Evolutionary conservation across 495 filamentous ascomycete species (phyloP), one percentile per base, ranked within the genome.

Genomic region (Neurospora cerealis): DNA sequence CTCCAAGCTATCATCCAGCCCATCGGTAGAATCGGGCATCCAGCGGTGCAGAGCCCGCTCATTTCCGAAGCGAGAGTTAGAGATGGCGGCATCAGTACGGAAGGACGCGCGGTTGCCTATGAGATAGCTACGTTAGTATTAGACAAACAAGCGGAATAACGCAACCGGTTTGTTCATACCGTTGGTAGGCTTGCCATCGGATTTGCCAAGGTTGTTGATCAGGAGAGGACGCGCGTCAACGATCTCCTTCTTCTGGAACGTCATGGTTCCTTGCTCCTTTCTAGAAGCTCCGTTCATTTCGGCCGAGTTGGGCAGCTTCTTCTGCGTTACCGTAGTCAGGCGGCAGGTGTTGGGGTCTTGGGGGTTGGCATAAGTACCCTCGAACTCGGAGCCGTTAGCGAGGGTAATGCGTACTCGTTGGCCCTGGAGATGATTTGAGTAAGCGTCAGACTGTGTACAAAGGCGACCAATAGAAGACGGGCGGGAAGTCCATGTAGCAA

Each of bases 71-170:
- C 90, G 87, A 73, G 89, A 87, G 69, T 91, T 91, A 10, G 96
- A 94, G 70, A 99, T 98, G 75, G 97, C 93, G 46, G 88, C 83
- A 81, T 99, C 96, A 1, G 94, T 98, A 73, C 91, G 90, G 84
- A 99, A 97, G 7, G 84, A 87, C 37, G 85, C 72, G 69, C 83
- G 75, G 83, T 81, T 79, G 42, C 83, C 85, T 86, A 40, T 1
- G 34, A 5, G 39, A 7, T 41, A n/a, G 37, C 21, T 7, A 36
- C 24, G 79, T 66, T 38, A 73, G 11, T 38, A 11, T 24, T 70
- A 32, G 71, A 60, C 36, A 17, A 15, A 37, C 34, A n/a, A 62
- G n/a, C 21, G 2, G 40, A 4, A 70, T n/a, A 24, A 6, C 10
- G 7, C 44, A 19, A 1, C 2, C 9, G 9, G n/a, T 28, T 37